A percentile compares a stretch with the other conserved stretches of the same genome.
phyloP scores from a whole-genome alignment of 192 early-diverging fungal genomes.

The Kickxella alabastrina region DNA sequence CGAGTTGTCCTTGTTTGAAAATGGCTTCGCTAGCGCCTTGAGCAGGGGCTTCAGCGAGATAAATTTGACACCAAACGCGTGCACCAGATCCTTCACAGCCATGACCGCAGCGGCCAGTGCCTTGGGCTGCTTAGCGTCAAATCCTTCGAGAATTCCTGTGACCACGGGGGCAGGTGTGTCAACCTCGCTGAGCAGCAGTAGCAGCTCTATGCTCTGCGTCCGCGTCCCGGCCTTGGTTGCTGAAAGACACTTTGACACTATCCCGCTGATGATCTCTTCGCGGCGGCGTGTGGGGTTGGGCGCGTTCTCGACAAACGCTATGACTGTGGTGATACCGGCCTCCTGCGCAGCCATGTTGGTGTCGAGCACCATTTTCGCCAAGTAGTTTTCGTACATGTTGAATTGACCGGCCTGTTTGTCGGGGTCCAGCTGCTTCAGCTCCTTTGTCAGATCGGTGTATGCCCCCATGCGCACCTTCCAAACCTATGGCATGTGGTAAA shows the following conservation, averaged over 20 bases:
- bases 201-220: constrained; percentile 68
- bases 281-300: constrained; percentile 71
- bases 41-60: constrained; percentile 79
- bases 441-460: constrained; percentile 73
- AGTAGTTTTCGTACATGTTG: constrained; percentile 61
- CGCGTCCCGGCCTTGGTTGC: constrained; percentile 80
- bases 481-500: constrained; percentile 59
- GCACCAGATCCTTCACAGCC: constrained; percentile 60
- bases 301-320: constrained; percentile 76
- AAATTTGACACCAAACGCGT: constrained; percentile 76
- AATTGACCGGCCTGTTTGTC: constrained; percentile 60
- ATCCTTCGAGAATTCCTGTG: constrained; percentile 68
- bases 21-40: constrained; percentile 82
- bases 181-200: constrained; percentile 85
- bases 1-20: constrained; percentile 89
- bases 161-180: constrained; percentile 82
- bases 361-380: constrained; percentile 82
- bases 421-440: constrained; percentile 65
- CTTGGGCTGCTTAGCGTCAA: constrained; percentile 89
- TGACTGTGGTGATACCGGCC: constrained; percentile 68
- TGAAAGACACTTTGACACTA: constrained; percentile 85
- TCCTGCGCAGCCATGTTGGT: constrained; percentile 90
- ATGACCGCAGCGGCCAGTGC: constrained; percentile 71
- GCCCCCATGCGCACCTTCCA: constrained; percentile 92
- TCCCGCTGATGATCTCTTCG: constrained; percentile 63